Conservation (phyloP, 2,329 filamentous ascomycete species). For the Helotiales sp. region DNA sequence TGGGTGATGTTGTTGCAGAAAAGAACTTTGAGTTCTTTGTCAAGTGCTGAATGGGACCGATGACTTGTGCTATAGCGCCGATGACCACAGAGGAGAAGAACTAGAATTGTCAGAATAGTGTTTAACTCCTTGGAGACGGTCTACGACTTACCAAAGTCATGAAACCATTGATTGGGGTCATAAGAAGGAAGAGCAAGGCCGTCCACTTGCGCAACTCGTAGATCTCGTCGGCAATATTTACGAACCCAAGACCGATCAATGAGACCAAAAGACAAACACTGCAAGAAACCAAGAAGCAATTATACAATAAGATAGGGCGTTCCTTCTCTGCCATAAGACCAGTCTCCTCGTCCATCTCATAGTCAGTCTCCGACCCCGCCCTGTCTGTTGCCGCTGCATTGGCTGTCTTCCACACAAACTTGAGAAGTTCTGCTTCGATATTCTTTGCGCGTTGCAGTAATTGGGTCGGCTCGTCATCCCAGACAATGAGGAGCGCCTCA, state of each 20-base stretch:
- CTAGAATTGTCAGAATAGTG: background rate
- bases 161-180: constrained; percentile 7
- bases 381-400: constrained; percentile 2
- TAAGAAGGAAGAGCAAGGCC: background rate
- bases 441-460: constrained; percentile 8
- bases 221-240: constrained; percentile 9
- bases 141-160: constrained; percentile 5
- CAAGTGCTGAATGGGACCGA: constrained; percentile 13
- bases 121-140: background rate
- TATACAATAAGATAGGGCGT: constrained; percentile 6
- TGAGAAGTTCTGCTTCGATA: constrained; percentile 9
- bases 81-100: constrained; percentile 12
- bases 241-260: constrained; percentile 4
- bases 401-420: constrained; percentile 11
- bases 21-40: constrained; percentile 14
- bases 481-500: constrained; percentile 5
- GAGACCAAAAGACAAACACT: constrained; percentile 4
- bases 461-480: constrained; percentile 10
- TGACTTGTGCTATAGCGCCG: constrained; percentile 6
- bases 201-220: constrained; percentile 2
- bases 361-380: background rate
- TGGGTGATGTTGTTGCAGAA: constrained; percentile 9
- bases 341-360: constrained; percentile 12
- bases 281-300: constrained; percentile 9
- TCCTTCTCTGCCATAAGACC: constrained; percentile 9